Evolutionary conservation across 192 early-diverging fungal genomes (phyloP), one percentile per base, ranked within the genome.

Genomic region (Diversispora epigaea): DNA sequence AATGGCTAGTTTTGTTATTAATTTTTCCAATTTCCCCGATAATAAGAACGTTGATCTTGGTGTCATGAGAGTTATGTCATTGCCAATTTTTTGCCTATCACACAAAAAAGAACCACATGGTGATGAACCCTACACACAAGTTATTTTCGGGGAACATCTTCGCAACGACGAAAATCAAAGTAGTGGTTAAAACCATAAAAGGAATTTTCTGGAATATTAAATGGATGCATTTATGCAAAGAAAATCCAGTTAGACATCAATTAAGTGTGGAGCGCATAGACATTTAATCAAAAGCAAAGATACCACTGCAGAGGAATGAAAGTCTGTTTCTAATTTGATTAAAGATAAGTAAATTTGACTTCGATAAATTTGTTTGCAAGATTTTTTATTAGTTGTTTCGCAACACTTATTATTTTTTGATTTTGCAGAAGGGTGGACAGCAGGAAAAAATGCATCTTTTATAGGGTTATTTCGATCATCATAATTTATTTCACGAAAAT

Each of bases 391-490:
- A 58, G n/a, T 11, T 58, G 17, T 25, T 17, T 11, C 56, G 56
- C n/a, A n/a, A n/a, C n/a, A n/a, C n/a, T n/a, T n/a, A n/a, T n/a
- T n/a, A n/a, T n/a, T n/a, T n/a, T n/a, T 58, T 58, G 17, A 17
- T 25, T 58, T 58, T 58, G 56, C 56, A 58, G 56, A 58, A 58
- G n/a, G n/a, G n/a, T n/a, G n/a, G 56, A 25, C n/a, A 58, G 22
- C n/a, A 58, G n/a, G n/a, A n/a, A n/a, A n/a, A n/a, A n/a, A n/a
- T n/a, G n/a, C n/a, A 6, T 17, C 17, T 58, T 58, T 58, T 58
- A 58, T 58, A 58, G 56, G 56, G 56, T 25, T 58, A 58, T 58
- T 58, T 58, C 56, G 56, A 58, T 58, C 56, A 58, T 58, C 56
- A n/a, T n/a, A n/a, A 58, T 58, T 58, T 58, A 58, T 58, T 58